These are phyloP conservation scores for Backusella circina DNA, from an alignment of 192 early-diverging fungal species.

Conservation along the genomic window DNA sequence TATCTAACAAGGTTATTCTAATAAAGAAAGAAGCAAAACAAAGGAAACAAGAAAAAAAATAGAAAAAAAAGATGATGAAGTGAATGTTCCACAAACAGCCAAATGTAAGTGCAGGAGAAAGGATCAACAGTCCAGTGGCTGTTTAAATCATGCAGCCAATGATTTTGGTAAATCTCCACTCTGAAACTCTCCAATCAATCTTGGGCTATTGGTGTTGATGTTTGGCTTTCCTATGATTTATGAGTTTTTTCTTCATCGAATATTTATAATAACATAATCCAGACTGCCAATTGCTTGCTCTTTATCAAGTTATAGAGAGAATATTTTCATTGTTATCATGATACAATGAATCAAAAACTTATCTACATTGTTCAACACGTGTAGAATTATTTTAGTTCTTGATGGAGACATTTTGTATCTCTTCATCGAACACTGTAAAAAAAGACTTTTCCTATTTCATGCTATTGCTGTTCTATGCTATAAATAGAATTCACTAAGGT, in stretches of 20 bases:
- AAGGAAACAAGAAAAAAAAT: not conserved
- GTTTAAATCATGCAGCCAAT: not conserved
- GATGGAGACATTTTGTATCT: no score
- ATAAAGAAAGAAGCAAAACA: not conserved
- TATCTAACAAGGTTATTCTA: not conserved
- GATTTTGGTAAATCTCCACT: not conserved
- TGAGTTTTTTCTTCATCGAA: no score
- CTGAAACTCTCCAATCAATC: not conserved
- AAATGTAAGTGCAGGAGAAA: not conserved
- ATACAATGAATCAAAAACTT: no score
- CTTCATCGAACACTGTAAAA: not conserved
- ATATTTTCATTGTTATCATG: no score
- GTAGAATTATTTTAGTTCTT: no score
- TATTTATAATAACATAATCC: no score
- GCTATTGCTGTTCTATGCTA: not conserved
- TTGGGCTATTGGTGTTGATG: no score
- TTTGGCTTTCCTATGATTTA: no score
- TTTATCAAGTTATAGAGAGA: no score
- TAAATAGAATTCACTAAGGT: not conserved
- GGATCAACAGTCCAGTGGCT: conserved; percentile 3
- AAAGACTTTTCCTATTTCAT: not conserved
- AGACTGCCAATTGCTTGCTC: no score
- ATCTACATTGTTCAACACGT: no score
- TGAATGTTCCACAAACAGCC: not conserved
- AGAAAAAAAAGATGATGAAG: not conserved